Percentiles rank a stretch among this genome's conserved stretches.
Conservation (phyloP, 768 basidiomycete species). For the Termitomyces sp. region DNA sequence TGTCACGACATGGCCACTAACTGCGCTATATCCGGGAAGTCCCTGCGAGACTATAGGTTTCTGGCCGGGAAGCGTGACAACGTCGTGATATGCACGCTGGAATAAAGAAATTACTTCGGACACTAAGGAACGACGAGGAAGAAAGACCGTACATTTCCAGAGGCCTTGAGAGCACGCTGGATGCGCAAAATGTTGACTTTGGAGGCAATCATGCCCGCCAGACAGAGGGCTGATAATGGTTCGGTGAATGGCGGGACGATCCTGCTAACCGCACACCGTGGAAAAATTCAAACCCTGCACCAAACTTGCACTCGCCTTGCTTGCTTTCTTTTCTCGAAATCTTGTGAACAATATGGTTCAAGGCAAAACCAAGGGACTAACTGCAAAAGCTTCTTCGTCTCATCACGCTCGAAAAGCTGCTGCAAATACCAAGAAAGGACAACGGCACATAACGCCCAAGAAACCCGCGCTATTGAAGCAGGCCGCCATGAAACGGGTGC, state of each 20-base stretch:
- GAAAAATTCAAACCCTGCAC: conserved; percentile 15
- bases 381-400: conserved; percentile 44
- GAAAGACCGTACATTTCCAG: conserved; percentile 35
- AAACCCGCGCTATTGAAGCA: conserved; percentile 68
- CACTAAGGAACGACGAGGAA: not conserved
- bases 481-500: conserved; percentile 73
- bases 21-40: conserved; percentile 78
- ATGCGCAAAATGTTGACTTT: conserved; percentile 43
- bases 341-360: conserved; percentile 53
- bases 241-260: conserved; percentile 38
- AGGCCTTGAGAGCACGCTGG: conserved; percentile 40
- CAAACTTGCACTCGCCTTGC: not conserved
- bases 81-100: conserved; percentile 73
- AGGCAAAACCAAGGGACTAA: conserved; percentile 79
- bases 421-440: conserved; percentile 74
- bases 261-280: conserved; percentile 15
- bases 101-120: conserved; percentile 1
- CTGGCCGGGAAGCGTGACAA: conserved; percentile 49
- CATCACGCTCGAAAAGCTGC: conserved; percentile 63
- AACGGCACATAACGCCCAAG: conserved; percentile 75
- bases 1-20: conserved; percentile 88
- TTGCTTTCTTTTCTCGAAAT: not conserved
- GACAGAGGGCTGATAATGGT: conserved; percentile 19
- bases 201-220: conserved; percentile 38
- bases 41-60: conserved; percentile 75